Percentiles rank a stretch among this genome's conserved stretches.
These are phyloP conservation scores for Phytophthora cactorum DNA, from an alignment of 352 stramenopile genomes.

Conservation along the genomic window DNA sequence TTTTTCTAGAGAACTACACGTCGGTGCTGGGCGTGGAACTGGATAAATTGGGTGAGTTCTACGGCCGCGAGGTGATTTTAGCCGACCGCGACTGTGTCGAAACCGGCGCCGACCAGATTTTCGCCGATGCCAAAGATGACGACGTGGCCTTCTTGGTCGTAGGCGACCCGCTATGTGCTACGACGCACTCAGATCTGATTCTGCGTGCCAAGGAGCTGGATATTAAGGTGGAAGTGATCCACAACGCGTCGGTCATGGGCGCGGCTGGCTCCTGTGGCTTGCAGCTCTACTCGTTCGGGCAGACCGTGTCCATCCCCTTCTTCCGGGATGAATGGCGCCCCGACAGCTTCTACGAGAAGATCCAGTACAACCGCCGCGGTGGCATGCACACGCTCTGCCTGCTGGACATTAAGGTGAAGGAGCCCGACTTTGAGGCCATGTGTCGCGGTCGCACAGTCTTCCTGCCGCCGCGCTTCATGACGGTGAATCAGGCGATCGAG, in stretches of 20 bases:
- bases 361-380: slow-evolving; percentile 95
- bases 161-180: slow-evolving; percentile 97
- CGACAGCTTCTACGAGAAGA: slow-evolving; percentile 98
- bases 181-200: slow-evolving; percentile 98
- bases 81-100: slow-evolving; percentile 97
- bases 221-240: slow-evolving; percentile 96
- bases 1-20: slow-evolving; percentile 99
- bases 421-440: slow-evolving; percentile 98
- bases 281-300: slow-evolving; percentile 98
- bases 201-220: slow-evolving; percentile 93
- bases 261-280: slow-evolving; percentile 95
- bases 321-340: slow-evolving; percentile 97
- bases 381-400: slow-evolving; percentile 99
- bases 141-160: slow-evolving; percentile 98
- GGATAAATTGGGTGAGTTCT: slow-evolving; percentile 93
- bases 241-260: slow-evolving; percentile 99
- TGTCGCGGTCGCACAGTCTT: slow-evolving; percentile 92
- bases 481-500: slow-evolving; percentile 94
- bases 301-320: slow-evolving; percentile 98
- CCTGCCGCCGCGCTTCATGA: slow-evolving; percentile 98
- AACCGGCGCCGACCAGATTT: slow-evolving; percentile 96
- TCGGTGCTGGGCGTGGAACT: slow-evolving; percentile 94
- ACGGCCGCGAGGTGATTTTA: slow-evolving; percentile 90
- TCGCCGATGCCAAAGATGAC: slow-evolving; percentile 88
- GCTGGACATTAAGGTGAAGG: slow-evolving; percentile 99